Base-by-base conservation (phyloP, 345 rosid species). In the Arabis alpina region DNA sequence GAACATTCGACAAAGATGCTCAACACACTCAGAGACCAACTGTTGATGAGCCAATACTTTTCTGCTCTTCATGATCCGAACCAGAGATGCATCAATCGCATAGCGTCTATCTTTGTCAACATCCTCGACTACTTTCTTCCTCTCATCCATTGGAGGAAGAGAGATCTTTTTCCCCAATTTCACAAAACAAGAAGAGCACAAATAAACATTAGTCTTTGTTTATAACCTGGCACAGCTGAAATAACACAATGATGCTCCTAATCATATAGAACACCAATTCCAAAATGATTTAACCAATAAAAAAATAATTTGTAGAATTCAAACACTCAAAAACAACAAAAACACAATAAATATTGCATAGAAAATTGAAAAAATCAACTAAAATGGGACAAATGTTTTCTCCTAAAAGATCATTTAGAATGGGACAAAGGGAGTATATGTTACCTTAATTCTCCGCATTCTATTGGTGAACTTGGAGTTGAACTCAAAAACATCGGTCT, bases 51-150 rank as follows among this genome's bases (percentile, higher is more conserved):
- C 81, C 84, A 88, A 63, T 28, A 86, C 83, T 66, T 91, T 88
- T 57, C 93, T 74, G 27, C 90, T 82, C 88, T 94, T 94, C 99
- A 91, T 94, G 66, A 91, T 94, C 54, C 97, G 83, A 48, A 94
- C 99, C 49, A 94, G 70, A 5, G 92, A 86, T 34, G 96, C 97
- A 79, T 94, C 99, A 59, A 94, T 85, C 0, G 95, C 95, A 60
- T 82, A 86, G 37, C 92, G 82, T 60, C 96, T 77, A 62, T 85
- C 97, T 77, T 82, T 89, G 45, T 89, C 90, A 24, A 89, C 97
- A 73, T 86, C 96, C 63, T 91, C 93, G 24, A 88, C 82, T 24
- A 94, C 81, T 70, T 88, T 94, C 83, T 84, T 88, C 76, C 91
- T 78, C 58, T 91, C 99, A 75, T 88, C 95, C 43, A 89, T 76